phyloP scores from a whole-genome alignment of 2,329 filamentous ascomycete genomes.

The Fusarium lyarnte region DNA sequence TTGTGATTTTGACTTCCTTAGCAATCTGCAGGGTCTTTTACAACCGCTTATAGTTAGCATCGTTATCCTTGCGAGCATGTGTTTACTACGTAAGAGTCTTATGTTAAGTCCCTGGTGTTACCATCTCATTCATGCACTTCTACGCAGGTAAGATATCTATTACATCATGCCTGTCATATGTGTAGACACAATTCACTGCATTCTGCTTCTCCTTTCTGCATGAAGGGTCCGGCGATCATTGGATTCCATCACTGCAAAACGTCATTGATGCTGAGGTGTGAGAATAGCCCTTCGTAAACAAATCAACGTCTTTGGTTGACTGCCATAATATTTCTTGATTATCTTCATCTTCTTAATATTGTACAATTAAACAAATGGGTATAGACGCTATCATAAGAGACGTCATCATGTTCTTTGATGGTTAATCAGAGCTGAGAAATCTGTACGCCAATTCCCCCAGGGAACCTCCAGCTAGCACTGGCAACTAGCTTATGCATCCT shows the following conservation, averaged over 20 bases:
- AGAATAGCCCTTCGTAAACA: background rate
- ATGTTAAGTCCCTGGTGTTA: background rate
- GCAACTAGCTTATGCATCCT: constrained; percentile 9
- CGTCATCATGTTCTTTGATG: constrained; percentile 30
- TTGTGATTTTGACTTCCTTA: constrained; percentile 14
- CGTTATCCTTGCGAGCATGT: background rate
- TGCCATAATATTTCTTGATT: background rate
- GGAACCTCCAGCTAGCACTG: background rate
- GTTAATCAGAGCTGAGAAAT: constrained; percentile 21
- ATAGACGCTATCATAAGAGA: constrained; percentile 34
- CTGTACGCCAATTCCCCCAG: constrained; percentile 12
- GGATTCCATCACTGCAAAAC: background rate
- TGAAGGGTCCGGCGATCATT: background rate
- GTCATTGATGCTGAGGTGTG: background rate
- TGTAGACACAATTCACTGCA: background rate
- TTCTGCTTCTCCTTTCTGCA: background rate
- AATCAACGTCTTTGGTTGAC: background rate
- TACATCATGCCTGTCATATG: background rate
- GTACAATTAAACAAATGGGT: constrained; percentile 36
- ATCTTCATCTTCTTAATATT: constrained; percentile 6
- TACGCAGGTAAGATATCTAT: background rate
- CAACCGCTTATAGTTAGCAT: constrained; percentile 8
- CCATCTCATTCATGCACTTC: background rate
- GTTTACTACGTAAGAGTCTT: background rate
- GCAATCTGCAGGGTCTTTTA: constrained; percentile 28